Percentiles rank a stretch among this genome's conserved stretches.
phyloP scores from a whole-genome alignment of 73 alveolate species.

The Paramecium caudatum region DNA sequence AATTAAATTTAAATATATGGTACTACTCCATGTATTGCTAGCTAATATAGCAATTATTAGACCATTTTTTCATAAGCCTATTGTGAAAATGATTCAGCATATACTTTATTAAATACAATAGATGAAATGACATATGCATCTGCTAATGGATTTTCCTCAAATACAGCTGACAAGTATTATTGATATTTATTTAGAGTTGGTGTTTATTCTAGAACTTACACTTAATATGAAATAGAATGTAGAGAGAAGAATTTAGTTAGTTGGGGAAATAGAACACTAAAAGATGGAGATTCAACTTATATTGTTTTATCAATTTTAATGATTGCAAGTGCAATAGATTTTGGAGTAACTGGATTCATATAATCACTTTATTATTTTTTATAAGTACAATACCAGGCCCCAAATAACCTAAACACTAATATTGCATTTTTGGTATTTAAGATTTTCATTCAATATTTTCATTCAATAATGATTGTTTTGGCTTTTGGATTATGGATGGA shows the following conservation, averaged over 20 bases:
- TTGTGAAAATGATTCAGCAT: slow-evolving; percentile 39
- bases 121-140: neutral
- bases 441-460: slow-evolving; percentile 30
- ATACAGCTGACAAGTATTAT: slow-evolving; percentile 20
- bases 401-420: neutral
- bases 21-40: slow-evolving; percentile 13
- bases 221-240: neutral
- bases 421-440: neutral
- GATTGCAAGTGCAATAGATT: neutral
- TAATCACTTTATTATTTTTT: slow-evolving; percentile 25
- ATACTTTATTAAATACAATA: neutral
- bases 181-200: neutral
- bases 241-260: slow-evolving; percentile 16
- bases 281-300: neutral
- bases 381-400: slow-evolving; percentile 7
- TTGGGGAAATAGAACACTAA: slow-evolving; percentile 43
- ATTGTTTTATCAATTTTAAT: neutral
- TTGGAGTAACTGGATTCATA: slow-evolving; percentile 34
- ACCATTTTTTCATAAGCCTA: slow-evolving; percentile 25
- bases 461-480: slow-evolving; percentile 11
- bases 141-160: slow-evolving; percentile 52
- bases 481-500: slow-evolving; percentile 49
- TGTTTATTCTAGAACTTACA: slow-evolving; percentile 50
- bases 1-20: neutral
- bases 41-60: slow-evolving; percentile 12